Evolutionary conservation across 257 asterid genomes (phyloP).

Genomic region (Solanum infundibuliforme): DNA sequence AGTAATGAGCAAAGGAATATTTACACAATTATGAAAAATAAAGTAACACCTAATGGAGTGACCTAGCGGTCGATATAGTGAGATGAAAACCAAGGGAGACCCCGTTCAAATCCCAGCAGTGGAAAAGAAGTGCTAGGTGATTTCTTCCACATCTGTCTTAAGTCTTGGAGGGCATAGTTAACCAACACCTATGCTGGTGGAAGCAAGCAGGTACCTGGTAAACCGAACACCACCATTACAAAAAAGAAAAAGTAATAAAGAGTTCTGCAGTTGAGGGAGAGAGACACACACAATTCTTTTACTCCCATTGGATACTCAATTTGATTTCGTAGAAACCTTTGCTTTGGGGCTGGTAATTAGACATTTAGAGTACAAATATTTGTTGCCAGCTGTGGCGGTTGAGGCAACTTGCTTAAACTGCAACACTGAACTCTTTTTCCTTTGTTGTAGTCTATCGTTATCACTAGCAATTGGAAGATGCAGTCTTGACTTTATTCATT

Average conservation of each 20-base stretch:
- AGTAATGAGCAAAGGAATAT: not conserved
- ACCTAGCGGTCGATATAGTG: not conserved
- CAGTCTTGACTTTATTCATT: not conserved
- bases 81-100: not conserved
- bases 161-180: not conserved
- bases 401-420: not conserved
- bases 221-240: not conserved
- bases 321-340: not conserved
- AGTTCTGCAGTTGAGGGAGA: not conserved
- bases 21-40: not conserved
- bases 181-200: not conserved
- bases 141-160: not conserved
- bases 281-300: not conserved
- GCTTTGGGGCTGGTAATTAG: not conserved
- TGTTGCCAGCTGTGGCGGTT: not conserved
- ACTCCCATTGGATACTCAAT: not conserved
- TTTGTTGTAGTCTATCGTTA: not conserved
- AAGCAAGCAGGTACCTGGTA: not conserved
- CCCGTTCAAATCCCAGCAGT: not conserved
- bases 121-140: not conserved
- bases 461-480: not conserved
- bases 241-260: not conserved
- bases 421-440: not conserved
- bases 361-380: not conserved
- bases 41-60: not conserved